Conservation (phyloP, 2,329 filamentous ascomycete genomes). For the Diaporthe sp. region DNA sequence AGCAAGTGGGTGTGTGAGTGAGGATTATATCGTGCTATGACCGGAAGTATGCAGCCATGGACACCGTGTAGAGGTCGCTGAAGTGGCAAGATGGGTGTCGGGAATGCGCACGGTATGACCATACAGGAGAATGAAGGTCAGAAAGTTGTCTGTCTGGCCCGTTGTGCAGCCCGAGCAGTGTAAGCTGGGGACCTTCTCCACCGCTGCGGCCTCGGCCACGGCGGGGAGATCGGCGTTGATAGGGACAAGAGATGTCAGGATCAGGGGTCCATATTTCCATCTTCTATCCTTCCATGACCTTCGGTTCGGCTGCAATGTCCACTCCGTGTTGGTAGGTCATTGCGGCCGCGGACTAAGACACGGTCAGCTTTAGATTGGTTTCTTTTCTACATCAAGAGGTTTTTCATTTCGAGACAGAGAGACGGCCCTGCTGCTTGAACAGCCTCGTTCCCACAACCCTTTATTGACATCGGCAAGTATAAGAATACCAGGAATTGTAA, state of each 20-base stretch:
- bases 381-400: neutral
- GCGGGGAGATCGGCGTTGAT: slow-evolving; percentile 34
- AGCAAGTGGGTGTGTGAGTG: neutral
- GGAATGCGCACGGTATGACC: neutral
- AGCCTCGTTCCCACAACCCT: neutral
- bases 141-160: slow-evolving; percentile 12
- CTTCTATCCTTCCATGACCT: neutral
- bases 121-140: neutral
- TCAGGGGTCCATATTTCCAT: slow-evolving; percentile 23
- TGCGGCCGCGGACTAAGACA: neutral
- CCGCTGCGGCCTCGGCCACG: slow-evolving; percentile 29
- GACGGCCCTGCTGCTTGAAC: neutral
- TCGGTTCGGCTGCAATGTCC: neutral
- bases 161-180: slow-evolving; percentile 23
- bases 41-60: slow-evolving; percentile 30
- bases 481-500: neutral
- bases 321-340: neutral
- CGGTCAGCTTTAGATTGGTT: neutral
- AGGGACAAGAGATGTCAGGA: neutral
- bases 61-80: neutral
- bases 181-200: slow-evolving; percentile 24
- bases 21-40: slow-evolving; percentile 19
- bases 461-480: neutral
- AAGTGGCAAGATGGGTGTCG: neutral
- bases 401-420: neutral